Evolutionary conservation across 768 basidiomycete species (phyloP).

Genomic region (Filobasidium floriforme): DNA sequence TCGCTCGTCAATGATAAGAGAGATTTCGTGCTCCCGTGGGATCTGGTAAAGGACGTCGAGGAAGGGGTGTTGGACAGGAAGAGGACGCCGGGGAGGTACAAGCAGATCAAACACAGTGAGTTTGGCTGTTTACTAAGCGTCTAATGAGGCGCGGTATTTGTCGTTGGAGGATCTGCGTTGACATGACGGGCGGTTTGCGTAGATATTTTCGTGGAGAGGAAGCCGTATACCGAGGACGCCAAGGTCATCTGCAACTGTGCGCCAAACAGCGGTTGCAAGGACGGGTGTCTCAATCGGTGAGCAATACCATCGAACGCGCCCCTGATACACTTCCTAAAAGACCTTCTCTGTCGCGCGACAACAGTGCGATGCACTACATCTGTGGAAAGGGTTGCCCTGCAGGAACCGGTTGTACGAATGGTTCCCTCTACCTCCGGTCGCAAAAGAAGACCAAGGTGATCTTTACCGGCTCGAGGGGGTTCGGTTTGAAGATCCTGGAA

Average conservation of each 20-base stretch:
- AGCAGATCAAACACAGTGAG: constrained; percentile 34
- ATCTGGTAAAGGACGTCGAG: constrained; percentile 35
- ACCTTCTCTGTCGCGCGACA: no score
- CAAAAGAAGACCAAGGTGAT: constrained; percentile 35
- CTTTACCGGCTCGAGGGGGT: constrained; percentile 45
- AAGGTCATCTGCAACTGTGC: constrained; percentile 41
- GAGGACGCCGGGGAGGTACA: constrained; percentile 33
- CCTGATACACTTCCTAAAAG: no score
- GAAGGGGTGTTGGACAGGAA: constrained; percentile 30
- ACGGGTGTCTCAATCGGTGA: constrained; percentile 44
- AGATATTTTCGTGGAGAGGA: constrained; percentile 15
- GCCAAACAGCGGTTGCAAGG: constrained; percentile 37
- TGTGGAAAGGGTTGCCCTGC: constrained; percentile 45
- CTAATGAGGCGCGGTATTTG: no score
- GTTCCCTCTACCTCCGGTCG: constrained; percentile 35
- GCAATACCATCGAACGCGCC: not conserved
- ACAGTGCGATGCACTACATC: constrained; percentile 44
- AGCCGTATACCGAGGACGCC: not conserved
- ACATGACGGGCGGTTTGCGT: not conserved
- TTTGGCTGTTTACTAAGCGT: no score
- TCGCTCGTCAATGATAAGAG: constrained; percentile 26
- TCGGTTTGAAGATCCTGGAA: constrained; percentile 41
- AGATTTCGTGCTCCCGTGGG: constrained; percentile 38
- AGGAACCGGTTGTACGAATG: constrained; percentile 42
- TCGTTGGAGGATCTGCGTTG: no score